Conservation (phyloP, 129 eudicot genomes). For the Mikania micrantha region DNA sequence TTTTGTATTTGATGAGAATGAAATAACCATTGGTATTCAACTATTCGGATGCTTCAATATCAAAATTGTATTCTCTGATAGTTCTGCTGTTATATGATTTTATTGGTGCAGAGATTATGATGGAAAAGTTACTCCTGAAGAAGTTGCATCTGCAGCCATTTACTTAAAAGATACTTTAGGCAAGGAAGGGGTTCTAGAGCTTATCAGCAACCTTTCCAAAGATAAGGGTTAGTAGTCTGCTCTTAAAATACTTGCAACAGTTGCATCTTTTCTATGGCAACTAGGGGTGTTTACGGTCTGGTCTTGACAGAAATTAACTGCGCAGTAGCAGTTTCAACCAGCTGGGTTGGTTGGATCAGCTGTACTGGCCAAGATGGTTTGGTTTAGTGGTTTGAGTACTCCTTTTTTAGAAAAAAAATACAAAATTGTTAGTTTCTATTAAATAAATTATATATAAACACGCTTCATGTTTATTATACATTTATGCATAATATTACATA, state of each 20-base stretch:
- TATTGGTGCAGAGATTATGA: constrained; percentile 65
- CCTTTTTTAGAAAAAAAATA: background rate
- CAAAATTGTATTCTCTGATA: background rate
- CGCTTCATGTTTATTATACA: background rate
- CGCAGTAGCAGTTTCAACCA: too few relatives aligned
- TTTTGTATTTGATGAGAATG: background rate
- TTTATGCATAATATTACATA: too few relatives aligned
- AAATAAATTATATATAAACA: background rate
- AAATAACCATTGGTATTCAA: background rate
- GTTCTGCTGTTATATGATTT: background rate
- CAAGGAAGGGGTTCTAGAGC: constrained; percentile 92
- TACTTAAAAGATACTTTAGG: constrained; percentile 91
- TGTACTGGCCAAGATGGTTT: too few relatives aligned
- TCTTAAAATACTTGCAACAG: background rate
- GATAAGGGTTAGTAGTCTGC: constrained; percentile 55
- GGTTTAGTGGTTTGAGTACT: too few relatives aligned
- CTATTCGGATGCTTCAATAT: background rate
- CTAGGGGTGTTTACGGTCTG: background rate
- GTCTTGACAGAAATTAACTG: too few relatives aligned
- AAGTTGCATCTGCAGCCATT: constrained; percentile 90
- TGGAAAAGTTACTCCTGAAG: constrained; percentile 95
- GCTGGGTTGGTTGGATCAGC: too few relatives aligned
- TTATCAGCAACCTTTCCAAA: constrained; percentile 82
- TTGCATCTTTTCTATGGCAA: background rate
- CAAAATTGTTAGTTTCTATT: background rate